Percentiles rank a stretch among this genome's conserved stretches.
phyloP scores from a whole-genome alignment of 352 stramenopile genomes.

The Globisporangium recalcitrans region DNA sequence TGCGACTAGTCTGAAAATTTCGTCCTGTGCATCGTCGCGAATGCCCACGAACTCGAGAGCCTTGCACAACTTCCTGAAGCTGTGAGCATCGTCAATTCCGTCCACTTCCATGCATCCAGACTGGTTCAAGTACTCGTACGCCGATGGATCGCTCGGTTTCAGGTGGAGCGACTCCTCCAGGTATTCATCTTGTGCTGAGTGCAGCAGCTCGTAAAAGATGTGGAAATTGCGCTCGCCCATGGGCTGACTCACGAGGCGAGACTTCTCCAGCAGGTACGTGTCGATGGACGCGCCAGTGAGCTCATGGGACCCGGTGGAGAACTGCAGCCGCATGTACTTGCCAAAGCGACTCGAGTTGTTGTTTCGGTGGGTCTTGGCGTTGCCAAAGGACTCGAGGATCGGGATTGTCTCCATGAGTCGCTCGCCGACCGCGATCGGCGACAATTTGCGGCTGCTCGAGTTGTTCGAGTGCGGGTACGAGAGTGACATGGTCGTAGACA shows the following conservation, averaged over 20 bases:
- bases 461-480: conserved; percentile 67
- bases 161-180: conserved; percentile 48
- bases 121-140: conserved; percentile 71
- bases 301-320: conserved; percentile 65
- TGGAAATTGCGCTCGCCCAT: conserved; percentile 83
- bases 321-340: conserved; percentile 89
- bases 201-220: conserved; percentile 81
- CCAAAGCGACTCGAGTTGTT: conserved; percentile 90
- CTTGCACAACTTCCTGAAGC: conserved; percentile 60
- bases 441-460: conserved; percentile 45
- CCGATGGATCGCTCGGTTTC: conserved; percentile 48
- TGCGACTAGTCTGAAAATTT: conserved; percentile 73
- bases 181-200: conserved; percentile 49
- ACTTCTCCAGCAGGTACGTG: conserved; percentile 82
- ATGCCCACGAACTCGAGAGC: conserved; percentile 76
- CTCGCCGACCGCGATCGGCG: conserved; percentile 61
- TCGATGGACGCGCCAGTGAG: conserved; percentile 74
- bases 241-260: conserved; percentile 69
- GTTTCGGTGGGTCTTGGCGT: conserved; percentile 87
- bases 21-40: conserved; percentile 46
- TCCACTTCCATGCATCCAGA: conserved; percentile 70
- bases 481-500: conserved; percentile 48
- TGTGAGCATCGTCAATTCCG: conserved; percentile 60
- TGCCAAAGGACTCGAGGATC: conserved; percentile 89
- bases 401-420: conserved; percentile 88